phyloP scores from a whole-genome alignment of 768 basidiomycete species.

The Boletus edulis region DNA sequence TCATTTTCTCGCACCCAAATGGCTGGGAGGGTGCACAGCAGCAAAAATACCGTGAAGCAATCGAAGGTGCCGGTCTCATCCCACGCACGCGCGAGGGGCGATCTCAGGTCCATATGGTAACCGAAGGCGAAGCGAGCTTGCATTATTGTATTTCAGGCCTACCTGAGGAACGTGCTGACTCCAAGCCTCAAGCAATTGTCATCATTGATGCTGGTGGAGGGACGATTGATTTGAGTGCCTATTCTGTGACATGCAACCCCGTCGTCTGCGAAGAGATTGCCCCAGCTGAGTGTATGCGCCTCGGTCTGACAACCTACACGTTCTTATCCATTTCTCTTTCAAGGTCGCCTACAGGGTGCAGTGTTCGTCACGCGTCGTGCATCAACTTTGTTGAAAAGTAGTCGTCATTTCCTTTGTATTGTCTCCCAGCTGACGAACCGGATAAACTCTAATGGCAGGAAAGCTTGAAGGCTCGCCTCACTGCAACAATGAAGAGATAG shows the following conservation, averaged over 20 bases:
- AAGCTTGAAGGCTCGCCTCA: slow-evolving; percentile 6
- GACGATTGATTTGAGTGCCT: slow-evolving; percentile 37
- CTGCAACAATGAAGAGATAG: background rate
- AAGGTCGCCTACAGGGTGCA: slow-evolving; percentile 46
- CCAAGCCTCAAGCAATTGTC: slow-evolving; percentile 33
- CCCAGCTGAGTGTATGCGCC: slow-evolving; percentile 25
- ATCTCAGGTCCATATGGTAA: slow-evolving; percentile 20
- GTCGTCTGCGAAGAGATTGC: slow-evolving; percentile 32
- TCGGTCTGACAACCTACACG: background rate
- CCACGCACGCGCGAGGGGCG: slow-evolving; percentile 4
- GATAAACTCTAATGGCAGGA: background rate
- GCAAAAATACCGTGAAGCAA: slow-evolving; percentile 19
- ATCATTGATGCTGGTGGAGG: slow-evolving; percentile 45
- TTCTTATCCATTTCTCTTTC: background rate
- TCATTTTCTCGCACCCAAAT: slow-evolving; percentile 27
- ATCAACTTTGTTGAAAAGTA: slow-evolving; percentile 33
- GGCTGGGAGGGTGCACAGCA: slow-evolving; percentile 23
- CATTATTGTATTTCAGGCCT: slow-evolving; percentile 42
- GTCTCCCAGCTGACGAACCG: background rate
- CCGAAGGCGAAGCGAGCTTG: slow-evolving; percentile 24
- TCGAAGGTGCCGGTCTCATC: slow-evolving; percentile 22
- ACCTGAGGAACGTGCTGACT: background rate
- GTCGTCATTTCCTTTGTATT: background rate
- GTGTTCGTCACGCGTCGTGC: slow-evolving; percentile 46
- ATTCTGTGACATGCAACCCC: slow-evolving; percentile 21